phyloP scores from a whole-genome alignment of 2,329 filamentous ascomycete genomes.

The Tolypocladium pustulatum region DNA sequence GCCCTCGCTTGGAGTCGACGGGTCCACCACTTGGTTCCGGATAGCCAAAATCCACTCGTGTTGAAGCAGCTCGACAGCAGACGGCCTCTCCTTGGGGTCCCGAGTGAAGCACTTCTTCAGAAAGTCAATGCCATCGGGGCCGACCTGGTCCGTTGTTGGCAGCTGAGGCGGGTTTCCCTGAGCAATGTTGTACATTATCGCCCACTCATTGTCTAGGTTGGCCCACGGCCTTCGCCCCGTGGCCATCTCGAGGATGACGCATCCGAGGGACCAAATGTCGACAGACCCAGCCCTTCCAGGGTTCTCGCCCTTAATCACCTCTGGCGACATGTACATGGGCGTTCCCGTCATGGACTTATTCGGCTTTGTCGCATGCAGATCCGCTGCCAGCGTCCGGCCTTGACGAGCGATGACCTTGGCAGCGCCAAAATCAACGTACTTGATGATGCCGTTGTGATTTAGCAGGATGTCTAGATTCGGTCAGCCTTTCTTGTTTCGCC shows the following conservation, averaged over 20 bases:
- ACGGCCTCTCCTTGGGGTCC: constrained; percentile 68
- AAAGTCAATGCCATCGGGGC: constrained; percentile 77
- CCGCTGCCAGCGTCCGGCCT: constrained; percentile 67
- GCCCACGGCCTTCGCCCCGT: constrained; percentile 93
- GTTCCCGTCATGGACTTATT: constrained; percentile 96
- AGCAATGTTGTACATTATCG: constrained; percentile 99
- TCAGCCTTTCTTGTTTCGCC: constrained; percentile 6
- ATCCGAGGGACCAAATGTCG: constrained; percentile 94
- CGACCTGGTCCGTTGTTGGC: constrained; percentile 74
- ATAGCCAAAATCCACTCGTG: constrained; percentile 80
- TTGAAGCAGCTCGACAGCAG: constrained; percentile 80
- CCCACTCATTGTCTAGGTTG: constrained; percentile 96
- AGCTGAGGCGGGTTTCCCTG: constrained; percentile 88
- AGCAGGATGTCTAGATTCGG: constrained; percentile 67
- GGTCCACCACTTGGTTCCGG: constrained; percentile 53
- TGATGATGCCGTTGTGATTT: constrained; percentile 96
- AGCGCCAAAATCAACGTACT: constrained; percentile 97
- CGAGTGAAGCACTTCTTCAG: constrained; percentile 75
- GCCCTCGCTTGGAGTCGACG: constrained; percentile 49
- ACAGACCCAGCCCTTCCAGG: constrained; percentile 74
- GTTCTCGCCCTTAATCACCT: constrained; percentile 88
- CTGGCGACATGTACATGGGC: constrained; percentile 99
- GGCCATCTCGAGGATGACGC: constrained; percentile 95
- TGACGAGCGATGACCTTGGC: constrained; percentile 94
- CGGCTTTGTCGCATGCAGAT: constrained; percentile 48